phyloP scores from a whole-genome alignment of 306 rosid genomes.

The Myrica gale region DNA sequence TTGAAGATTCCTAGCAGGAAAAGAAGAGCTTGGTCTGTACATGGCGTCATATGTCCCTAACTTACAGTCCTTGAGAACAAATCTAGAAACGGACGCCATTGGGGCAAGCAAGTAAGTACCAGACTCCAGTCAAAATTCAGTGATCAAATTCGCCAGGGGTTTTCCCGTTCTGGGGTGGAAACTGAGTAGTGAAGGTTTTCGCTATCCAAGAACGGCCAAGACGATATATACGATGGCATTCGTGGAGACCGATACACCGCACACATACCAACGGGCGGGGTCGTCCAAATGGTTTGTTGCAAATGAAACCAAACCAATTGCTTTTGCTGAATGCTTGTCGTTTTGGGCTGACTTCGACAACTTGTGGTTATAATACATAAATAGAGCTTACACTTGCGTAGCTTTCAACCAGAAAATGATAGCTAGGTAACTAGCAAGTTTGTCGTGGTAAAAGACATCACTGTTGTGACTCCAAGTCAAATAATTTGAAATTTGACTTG shows the following conservation, averaged over 20 bases:
- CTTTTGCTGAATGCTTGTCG: not conserved
- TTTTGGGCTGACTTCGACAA: not conserved
- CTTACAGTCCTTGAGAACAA: constrained; percentile 48
- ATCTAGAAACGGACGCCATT: constrained; percentile 62
- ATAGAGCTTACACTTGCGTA: not conserved
- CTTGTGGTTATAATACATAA: not conserved
- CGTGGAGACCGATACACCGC: constrained; percentile 44
- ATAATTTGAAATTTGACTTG: not conserved
- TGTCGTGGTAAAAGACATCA: not conserved
- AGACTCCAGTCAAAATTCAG: not conserved
- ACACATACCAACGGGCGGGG: constrained; percentile 4
- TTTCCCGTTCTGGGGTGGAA: not conserved
- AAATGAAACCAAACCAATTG: not conserved
- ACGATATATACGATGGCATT: constrained; percentile 14
- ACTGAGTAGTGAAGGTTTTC: not conserved
- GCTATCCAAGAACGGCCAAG: not conserved
- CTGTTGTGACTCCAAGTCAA: not conserved
- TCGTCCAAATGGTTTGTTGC: constrained; percentile 28
- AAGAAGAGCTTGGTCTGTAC: constrained; percentile 28
- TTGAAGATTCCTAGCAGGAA: constrained; percentile 34
- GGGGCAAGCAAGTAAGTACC: not conserved
- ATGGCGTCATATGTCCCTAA: constrained; percentile 28
- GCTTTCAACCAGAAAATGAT: not conserved
- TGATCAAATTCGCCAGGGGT: not conserved
- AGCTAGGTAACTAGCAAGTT: not conserved